Conservation (phyloP, 805 yeast species). For the Candida golubevii region DNA sequence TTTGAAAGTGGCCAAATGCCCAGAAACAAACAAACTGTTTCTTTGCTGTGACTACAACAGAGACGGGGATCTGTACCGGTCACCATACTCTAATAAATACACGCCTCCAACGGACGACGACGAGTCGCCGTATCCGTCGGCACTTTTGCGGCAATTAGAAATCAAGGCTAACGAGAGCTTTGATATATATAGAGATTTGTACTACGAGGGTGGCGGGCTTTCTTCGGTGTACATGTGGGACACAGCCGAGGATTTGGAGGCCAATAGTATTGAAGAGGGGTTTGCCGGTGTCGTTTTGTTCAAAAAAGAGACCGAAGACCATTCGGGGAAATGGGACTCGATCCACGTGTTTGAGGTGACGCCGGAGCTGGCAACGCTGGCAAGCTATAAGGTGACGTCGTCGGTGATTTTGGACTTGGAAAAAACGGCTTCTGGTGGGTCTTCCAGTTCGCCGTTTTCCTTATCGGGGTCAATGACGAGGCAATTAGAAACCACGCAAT, state of each 20-base stretch:
- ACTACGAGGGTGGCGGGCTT: slow-evolving; percentile 86
- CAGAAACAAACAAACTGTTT: slow-evolving; percentile 57
- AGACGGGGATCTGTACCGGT: slow-evolving; percentile 87
- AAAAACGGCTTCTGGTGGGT: slow-evolving; percentile 10
- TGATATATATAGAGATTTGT: slow-evolving; percentile 87
- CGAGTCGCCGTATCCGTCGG: slow-evolving; percentile 63
- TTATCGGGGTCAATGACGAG: slow-evolving; percentile 84
- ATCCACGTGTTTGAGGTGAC: slow-evolving; percentile 85
- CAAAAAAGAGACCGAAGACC: slow-evolving; percentile 59
- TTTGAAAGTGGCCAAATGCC: slow-evolving; percentile 49
- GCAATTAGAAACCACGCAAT: slow-evolving; percentile 60
- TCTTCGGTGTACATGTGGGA: slow-evolving; percentile 93
- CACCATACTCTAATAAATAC: slow-evolving; percentile 86
- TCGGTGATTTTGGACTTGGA: slow-evolving; percentile 77
- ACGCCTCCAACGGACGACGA: slow-evolving; percentile 47
- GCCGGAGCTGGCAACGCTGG: slow-evolving; percentile 34
- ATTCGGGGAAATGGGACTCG: slow-evolving; percentile 77
- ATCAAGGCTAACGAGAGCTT: slow-evolving; percentile 81
- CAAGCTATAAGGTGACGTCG: slow-evolving; percentile 71
- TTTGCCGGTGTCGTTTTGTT: slow-evolving; percentile 91
- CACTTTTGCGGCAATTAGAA: slow-evolving; percentile 67
- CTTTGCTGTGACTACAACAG: slow-evolving; percentile 92
- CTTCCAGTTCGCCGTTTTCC: slow-evolving; percentile 25
- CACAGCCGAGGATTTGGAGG: slow-evolving; percentile 51
- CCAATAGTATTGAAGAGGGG: slow-evolving; percentile 40